Base-by-base conservation (phyloP, 805 yeast species). In the Naumovozyma dairenensis region DNA sequence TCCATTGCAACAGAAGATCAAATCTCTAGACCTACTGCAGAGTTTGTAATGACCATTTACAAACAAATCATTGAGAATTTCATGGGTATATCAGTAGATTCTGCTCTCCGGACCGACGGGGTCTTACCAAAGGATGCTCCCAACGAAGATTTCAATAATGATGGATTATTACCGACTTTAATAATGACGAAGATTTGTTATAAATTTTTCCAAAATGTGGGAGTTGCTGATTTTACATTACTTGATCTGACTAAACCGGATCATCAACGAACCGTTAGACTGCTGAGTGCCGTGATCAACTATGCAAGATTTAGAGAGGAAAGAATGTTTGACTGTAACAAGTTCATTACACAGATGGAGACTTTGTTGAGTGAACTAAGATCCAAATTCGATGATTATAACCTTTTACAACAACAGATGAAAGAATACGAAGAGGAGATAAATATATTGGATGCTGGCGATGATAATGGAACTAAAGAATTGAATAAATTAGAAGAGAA, bases 251-350 rank as follows among this genome's bases (percentile, higher is more conserved):
- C 72, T 38, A 75, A 74, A 43, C 96, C 96, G 1, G 94, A 85
- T n/a, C 63, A 81, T 0, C 57, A 54, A 25, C 63, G 94, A 37
- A 65, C 74, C 1, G 62, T 75, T 40, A 62, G 89, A 30, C 65
- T 84, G 15, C 56, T 85, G 18, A 83, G 94, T 51, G 92, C 92
- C 1, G 75, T 85, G 32, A 80, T 85, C 16, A 86, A 86, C 53
- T 86, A 74, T 64, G 93, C 93, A 1, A 62, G 89, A 36, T 85
- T 81, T 49, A 68, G 94, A 44, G 93, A 83, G 45, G 84, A 77
- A 43, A 76, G 81, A 38, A 70, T 77, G 53, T 67, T 65, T 16
- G 86, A 80, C 44, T 77, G 81, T 48, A 84, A 77, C 40, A 71
- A 70, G 17, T 60, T 80, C 17, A 72, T 79, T 19, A 60, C 66